Evolutionary conservation across 352 stramenopile genomes (phyloP).

Genomic region (Pythium apleroticum): DNA sequence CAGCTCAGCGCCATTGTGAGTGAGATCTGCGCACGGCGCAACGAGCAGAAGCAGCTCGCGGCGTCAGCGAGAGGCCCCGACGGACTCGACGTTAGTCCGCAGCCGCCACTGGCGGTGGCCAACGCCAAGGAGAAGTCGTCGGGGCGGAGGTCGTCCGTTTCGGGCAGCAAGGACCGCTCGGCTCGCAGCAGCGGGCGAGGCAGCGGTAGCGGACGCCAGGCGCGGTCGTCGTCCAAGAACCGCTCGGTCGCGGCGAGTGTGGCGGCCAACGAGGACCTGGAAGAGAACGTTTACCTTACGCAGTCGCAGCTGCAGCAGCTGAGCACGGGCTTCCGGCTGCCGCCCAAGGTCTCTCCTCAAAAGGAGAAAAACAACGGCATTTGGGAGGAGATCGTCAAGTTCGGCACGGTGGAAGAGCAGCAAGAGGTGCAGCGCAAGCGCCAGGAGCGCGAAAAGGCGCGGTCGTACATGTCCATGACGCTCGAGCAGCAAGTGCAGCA

Average conservation of each 20-base stretch:
- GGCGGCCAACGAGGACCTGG: conserved; percentile 7
- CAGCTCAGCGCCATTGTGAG: conserved; percentile 42
- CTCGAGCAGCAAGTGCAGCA: conserved; percentile 55
- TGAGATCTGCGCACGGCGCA: conserved; percentile 37
- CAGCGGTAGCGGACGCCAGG: conserved; percentile 5
- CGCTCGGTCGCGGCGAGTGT: conserved; percentile 4
- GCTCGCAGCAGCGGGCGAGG: conserved; percentile 5
- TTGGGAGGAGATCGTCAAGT: conserved; percentile 86
- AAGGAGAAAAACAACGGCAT: conserved; percentile 80
- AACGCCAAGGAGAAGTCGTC: conserved; percentile 15
- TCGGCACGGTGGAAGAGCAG: conserved; percentile 66
- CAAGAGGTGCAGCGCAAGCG: conserved; percentile 49
- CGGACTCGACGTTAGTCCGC: neutral
- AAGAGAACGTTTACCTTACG: conserved; percentile 65
- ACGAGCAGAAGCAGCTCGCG: conserved; percentile 34
- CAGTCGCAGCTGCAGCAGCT: conserved; percentile 72
- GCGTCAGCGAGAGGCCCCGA: neutral
- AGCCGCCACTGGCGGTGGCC: conserved; percentile 15
- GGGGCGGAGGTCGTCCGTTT: conserved; percentile 26
- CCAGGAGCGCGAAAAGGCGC: conserved; percentile 31
- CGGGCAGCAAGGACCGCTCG: conserved; percentile 27
- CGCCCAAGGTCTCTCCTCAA: conserved; percentile 61
- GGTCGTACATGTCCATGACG: conserved; percentile 39
- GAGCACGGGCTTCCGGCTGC: conserved; percentile 61
- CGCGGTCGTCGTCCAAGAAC: conserved; percentile 22